Evolutionary conservation across 306 rosid genomes (phyloP), one percentile per base, ranked within the genome.

Genomic region (Glycine tomentella): DNA sequence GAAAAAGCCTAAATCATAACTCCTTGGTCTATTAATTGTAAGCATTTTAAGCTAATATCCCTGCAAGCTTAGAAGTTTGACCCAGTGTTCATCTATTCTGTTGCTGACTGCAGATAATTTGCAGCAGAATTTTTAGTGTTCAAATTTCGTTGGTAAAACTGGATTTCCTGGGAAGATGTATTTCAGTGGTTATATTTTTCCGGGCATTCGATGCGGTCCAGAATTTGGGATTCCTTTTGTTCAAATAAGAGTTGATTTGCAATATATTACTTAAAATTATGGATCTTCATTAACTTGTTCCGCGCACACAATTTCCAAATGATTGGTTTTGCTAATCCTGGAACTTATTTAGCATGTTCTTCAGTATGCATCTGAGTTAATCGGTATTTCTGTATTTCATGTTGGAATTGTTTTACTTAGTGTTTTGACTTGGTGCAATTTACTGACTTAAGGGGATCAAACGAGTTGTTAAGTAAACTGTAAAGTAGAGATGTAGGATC

Each of bases 1-100:
- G 1, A 93, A 93, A 84, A 95, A 86, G 87, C 79, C 92, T 3
- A 95, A 91, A 85, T 33, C 90, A 75, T 92, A 90, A 91, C 36
- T 64, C 12, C 46, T 15, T 36, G 31, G 20, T 13, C 20, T 31
- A 50, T 15, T 55, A 55, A 52, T 69, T 17, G 44, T 38, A 20
- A 58, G 55, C 74, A 82, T 20, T 71, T 50, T 73, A 84, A 72
- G 82, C 77, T 76, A 61, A 16, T 71, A 77, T 12, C 40, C 67
- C 78, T 64, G 78, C 17, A 34, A 67, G 80, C 50, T 50, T 42
- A 13, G 12, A 64, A 48, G 45, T 52, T 64, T 33, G 50, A 17
- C 31, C 52, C 49, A 6, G 14, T 42, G 34, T 20, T 53, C 56
- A 52, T 38, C 44, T 16, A 20, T 66, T 66, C 65, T 38, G 31